These are phyloP conservation scores for Xerocomellus intermedius DNA, from an alignment of 768 basidiomycete genomes.

Conservation along the genomic window DNA sequence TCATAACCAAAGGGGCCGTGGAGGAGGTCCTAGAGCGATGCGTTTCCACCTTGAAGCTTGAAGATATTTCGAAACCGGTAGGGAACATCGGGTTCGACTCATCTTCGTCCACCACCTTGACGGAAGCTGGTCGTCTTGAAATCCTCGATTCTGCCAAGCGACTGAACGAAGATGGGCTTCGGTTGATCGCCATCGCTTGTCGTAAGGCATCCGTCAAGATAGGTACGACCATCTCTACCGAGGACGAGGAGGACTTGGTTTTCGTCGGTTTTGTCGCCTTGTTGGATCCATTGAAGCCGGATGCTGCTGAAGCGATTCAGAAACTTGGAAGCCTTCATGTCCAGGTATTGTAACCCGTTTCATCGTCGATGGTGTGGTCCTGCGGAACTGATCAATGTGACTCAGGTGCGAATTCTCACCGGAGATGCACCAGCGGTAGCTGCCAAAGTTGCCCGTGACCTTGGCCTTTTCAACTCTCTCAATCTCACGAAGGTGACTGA, in stretches of 20 bases:
- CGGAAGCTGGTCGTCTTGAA: slow-evolving; percentile 17
- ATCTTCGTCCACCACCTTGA: slow-evolving; percentile 16
- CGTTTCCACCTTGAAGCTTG: slow-evolving; percentile 15
- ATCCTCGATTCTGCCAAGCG: slow-evolving; percentile 28
- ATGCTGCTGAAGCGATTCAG: slow-evolving; percentile 31
- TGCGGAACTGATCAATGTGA: slow-evolving; percentile 5
- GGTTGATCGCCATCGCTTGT: slow-evolving; percentile 31
- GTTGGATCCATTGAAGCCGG: slow-evolving; percentile 32
- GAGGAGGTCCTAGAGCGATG: slow-evolving; percentile 35
- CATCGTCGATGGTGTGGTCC: neutral
- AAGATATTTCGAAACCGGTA: slow-evolving; percentile 16
- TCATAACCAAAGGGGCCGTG: slow-evolving; percentile 33
- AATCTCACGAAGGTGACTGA: slow-evolving; percentile 12
- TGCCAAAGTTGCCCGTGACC: slow-evolving; percentile 38
- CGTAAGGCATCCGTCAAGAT: slow-evolving; percentile 20
- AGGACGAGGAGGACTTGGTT: slow-evolving; percentile 30
- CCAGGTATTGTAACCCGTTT: slow-evolving; percentile 21
- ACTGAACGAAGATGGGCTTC: slow-evolving; percentile 32
- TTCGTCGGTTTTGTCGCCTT: slow-evolving; percentile 32
- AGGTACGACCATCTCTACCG: slow-evolving; percentile 12
- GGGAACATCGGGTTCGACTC: slow-evolving; percentile 15
- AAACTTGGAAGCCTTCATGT: slow-evolving; percentile 28
- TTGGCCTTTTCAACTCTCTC: slow-evolving; percentile 29
- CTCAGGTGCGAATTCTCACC: slow-evolving; percentile 36
- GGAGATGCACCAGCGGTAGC: slow-evolving; percentile 36